Evolutionary conservation across 192 early-diverging fungal genomes (phyloP).

Genomic region (Backusella psychrophila): DNA sequence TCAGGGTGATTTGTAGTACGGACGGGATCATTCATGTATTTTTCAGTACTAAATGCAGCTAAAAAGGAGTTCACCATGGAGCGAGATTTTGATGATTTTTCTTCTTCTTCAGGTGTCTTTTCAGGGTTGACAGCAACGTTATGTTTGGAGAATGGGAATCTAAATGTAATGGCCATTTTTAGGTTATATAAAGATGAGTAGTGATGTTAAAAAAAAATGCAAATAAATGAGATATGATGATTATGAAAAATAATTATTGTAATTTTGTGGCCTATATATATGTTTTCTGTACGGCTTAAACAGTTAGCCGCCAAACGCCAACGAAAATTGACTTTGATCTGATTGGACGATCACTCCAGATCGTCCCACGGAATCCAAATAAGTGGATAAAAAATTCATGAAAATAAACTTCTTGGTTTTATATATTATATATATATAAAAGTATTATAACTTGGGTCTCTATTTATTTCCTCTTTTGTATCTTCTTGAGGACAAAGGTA

Average conservation of each 20-base stretch:
- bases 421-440: not conserved
- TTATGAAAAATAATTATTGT: not conserved
- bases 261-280: not conserved
- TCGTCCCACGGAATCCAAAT: slow-evolving; percentile 5
- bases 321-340: not conserved
- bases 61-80: not conserved
- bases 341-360: not conserved
- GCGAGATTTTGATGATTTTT: not conserved
- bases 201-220: not conserved
- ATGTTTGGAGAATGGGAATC: not conserved
- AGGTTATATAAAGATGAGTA: not conserved
- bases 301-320: slow-evolving; percentile 8
- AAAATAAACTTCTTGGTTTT: slow-evolving; percentile 1
- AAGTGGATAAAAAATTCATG: not conserved
- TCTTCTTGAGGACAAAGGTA: not conserved
- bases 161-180: not conserved
- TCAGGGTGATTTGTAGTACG: slow-evolving; percentile 25
- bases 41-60: not conserved
- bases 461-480: not conserved
- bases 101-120: not conserved
- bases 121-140: not conserved
- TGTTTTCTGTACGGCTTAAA: slow-evolving; percentile 9
- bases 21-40: slow-evolving; percentile 28
- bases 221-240: not conserved
- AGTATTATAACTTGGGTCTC: not conserved